Evolutionary conservation across 352 stramenopile species (phyloP).

Genomic region (Phytophthora pini): DNA sequence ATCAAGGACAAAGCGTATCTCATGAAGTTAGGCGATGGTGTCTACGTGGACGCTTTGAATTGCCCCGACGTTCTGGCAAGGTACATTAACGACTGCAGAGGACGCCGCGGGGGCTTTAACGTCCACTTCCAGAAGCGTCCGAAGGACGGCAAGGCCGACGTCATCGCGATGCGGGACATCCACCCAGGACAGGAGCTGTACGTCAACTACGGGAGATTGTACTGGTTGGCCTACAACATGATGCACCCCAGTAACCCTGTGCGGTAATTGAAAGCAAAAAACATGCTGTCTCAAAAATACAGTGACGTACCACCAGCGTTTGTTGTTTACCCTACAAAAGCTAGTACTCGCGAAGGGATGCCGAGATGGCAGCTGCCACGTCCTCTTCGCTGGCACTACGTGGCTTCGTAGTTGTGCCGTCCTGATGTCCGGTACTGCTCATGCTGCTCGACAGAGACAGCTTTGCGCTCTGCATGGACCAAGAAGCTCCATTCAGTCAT

Average conservation of each 20-base stretch:
- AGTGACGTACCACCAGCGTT: constrained; percentile 12
- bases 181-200: constrained; percentile 69
- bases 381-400: constrained; percentile 63
- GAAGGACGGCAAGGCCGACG: constrained; percentile 49
- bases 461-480: constrained; percentile 33
- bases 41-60: constrained; percentile 77
- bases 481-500: background rate
- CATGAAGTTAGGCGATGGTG: constrained; percentile 80
- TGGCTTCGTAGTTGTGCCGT: constrained; percentile 32
- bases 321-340: constrained; percentile 1
- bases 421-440: constrained; percentile 27
- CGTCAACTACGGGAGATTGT: constrained; percentile 84
- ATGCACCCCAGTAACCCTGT: constrained; percentile 64
- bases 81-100: constrained; percentile 87
- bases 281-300: constrained; percentile 3
- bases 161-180: constrained; percentile 73
- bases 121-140: constrained; percentile 79
- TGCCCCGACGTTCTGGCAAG: constrained; percentile 54
- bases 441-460: constrained; percentile 52
- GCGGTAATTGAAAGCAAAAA: constrained; percentile 27
- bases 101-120: constrained; percentile 61
- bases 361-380: constrained; percentile 67
- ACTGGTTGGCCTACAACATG: constrained; percentile 85
- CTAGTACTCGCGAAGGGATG: constrained; percentile 73
- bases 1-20: constrained; percentile 77